Conservation (phyloP, 495 filamentous ascomycete genomes). For the Thermothielavioides terrestris region DNA sequence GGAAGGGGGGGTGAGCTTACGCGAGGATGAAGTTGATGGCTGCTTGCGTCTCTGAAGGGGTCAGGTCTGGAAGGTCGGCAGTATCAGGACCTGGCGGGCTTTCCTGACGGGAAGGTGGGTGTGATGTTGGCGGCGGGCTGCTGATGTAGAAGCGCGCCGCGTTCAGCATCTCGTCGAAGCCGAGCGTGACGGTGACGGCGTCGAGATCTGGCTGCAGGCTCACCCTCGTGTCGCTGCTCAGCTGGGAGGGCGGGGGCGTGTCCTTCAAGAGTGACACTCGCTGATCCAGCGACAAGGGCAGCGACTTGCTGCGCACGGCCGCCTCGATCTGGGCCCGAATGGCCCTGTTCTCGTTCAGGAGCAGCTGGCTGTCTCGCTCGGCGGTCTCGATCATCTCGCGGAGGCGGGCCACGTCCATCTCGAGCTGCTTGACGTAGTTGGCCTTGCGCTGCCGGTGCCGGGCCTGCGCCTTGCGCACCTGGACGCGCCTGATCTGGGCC, state of each 20-base stretch:
- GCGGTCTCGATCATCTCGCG: conserved; percentile 36
- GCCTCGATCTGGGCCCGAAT: conserved; percentile 3
- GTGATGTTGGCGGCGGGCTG: conserved; percentile 6
- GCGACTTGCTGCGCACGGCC: background rate
- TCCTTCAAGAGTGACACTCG: background rate
- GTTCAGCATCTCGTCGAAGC: conserved; percentile 18
- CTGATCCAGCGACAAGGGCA: conserved; percentile 2
- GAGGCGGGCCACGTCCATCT: conserved; percentile 36
- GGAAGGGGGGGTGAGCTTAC: conserved; percentile 20
- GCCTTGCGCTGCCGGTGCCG: conserved; percentile 46
- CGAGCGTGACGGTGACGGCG: conserved; percentile 26
- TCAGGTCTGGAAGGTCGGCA: conserved; percentile 10
- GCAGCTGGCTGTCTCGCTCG: conserved; percentile 23
- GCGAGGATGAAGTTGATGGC: conserved; percentile 46
- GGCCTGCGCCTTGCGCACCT: conserved; percentile 44
- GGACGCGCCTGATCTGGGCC: conserved; percentile 35
- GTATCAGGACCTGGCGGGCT: background rate
- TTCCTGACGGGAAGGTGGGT: background rate
- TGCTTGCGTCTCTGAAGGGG: conserved; percentile 30
- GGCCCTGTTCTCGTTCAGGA: conserved; percentile 33
- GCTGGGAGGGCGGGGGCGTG: background rate
- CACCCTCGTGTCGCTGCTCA: background rate
- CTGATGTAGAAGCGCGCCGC: conserved; percentile 26
- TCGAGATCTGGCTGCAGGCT: conserved; percentile 4
- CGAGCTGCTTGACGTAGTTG: conserved; percentile 43